These are phyloP conservation scores for Oenanthe javanica DNA, from an alignment of 140 eudicot species.

Conservation along the genomic window DNA sequence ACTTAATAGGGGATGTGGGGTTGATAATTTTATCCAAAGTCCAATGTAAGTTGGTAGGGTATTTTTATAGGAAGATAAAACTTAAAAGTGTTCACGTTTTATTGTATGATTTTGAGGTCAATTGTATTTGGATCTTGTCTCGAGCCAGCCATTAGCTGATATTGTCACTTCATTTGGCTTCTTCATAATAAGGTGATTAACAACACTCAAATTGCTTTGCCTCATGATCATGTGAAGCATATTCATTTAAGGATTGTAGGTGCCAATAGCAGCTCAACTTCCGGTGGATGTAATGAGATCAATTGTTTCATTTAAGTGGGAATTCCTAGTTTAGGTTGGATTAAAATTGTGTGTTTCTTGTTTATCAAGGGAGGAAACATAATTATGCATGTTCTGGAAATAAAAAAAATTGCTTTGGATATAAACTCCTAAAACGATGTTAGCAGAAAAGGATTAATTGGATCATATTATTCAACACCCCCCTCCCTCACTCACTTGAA, in stretches of 20 bases:
- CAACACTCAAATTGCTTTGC: not conserved
- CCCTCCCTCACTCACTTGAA: too few species aligned
- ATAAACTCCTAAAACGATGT: too few species aligned
- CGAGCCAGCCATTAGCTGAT: not conserved
- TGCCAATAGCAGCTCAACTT: not conserved
- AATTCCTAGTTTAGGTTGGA: not conserved
- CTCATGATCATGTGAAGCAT: not conserved
- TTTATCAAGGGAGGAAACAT: too few species aligned
- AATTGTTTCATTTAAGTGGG: not conserved
- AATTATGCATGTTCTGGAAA: too few species aligned
- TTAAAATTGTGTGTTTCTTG: not conserved
- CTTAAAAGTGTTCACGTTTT: not conserved
- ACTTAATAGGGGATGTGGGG: not conserved
- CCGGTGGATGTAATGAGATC: not conserved
- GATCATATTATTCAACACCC: not conserved
- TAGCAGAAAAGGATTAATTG: too few species aligned
- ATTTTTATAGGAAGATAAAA: not conserved
- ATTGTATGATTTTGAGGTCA: not conserved
- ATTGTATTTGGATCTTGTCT: not conserved
- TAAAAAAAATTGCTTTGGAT: too few species aligned
- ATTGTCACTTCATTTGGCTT: not conserved
- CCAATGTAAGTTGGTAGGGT: not conserved
- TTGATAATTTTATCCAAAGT: not conserved
- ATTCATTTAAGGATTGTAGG: not conserved
- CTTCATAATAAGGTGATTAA: too few species aligned